These are phyloP conservation scores for Phanerochaete sordida DNA, from an alignment of 768 basidiomycete species.

Conservation along the genomic window DNA sequence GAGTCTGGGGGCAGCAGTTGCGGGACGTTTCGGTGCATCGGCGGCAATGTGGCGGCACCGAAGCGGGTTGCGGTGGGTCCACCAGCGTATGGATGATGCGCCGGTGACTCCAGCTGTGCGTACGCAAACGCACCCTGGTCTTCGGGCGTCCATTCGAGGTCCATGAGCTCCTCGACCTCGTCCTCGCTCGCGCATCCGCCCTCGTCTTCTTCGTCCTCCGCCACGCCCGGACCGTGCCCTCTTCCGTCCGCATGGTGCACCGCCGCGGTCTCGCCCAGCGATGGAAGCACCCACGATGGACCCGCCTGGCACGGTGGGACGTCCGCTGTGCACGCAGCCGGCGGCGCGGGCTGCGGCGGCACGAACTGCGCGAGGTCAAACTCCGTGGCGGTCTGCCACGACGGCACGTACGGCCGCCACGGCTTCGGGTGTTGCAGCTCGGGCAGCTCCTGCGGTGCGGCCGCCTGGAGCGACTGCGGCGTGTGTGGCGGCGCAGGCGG, in stretches of 20 bases:
- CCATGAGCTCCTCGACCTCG: background rate
- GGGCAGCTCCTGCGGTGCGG: background rate
- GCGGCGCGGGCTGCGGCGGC: background rate
- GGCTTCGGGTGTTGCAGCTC: slow-evolving; percentile 13
- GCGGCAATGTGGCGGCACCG: background rate
- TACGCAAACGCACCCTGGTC: background rate
- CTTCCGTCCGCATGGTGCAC: background rate
- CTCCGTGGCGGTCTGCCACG: slow-evolving; percentile 14
- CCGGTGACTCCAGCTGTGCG: background rate
- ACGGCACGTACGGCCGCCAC: slow-evolving; percentile 2
- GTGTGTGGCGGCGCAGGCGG: background rate
- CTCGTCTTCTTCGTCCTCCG: background rate
- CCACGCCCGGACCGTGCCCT: background rate
- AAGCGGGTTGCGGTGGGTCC: background rate
- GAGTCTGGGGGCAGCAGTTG: background rate
- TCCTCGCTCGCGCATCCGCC: background rate
- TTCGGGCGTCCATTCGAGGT: background rate
- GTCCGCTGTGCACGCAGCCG: too few relatives aligned
- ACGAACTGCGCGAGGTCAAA: slow-evolving; percentile 9
- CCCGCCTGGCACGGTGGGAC: background rate
- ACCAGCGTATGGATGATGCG: background rate
- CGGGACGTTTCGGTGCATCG: background rate
- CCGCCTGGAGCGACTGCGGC: background rate
- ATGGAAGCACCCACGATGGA: background rate
- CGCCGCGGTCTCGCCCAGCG: background rate